These are phyloP conservation scores for Populus deltoides DNA, from an alignment of 345 rosid genomes.

Conservation along the genomic window DNA sequence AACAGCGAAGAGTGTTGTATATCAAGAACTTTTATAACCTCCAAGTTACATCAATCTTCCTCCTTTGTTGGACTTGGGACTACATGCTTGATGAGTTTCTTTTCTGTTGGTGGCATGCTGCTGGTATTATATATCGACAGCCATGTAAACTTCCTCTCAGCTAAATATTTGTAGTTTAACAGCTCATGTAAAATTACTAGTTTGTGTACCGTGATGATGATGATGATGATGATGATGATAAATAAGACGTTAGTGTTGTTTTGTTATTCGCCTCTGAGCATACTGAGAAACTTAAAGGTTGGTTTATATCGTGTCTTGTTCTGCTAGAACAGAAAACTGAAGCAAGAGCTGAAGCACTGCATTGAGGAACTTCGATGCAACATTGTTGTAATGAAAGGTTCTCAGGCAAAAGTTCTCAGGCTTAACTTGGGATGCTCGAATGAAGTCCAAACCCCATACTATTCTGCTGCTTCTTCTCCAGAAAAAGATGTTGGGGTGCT, in stretches of 20 bases:
- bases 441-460: conserved; percentile 56
- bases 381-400: conserved; percentile 56
- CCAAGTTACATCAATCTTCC: not conserved
- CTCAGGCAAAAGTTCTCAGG: conserved; percentile 62
- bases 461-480: conserved; percentile 57
- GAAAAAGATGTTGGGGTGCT: conserved; percentile 24
- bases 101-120: not conserved
- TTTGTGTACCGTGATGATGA: not conserved
- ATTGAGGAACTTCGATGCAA: conserved; percentile 67
- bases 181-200: not conserved
- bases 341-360: conserved; percentile 62
- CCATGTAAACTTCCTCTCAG: not conserved
- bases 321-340: conserved; percentile 53
- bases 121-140: not conserved
- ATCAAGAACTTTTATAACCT: not conserved
- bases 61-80: not conserved
- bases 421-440: conserved; percentile 49
- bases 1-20: not conserved
- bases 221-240: not conserved
- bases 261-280: not conserved
- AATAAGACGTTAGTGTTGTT: not conserved
- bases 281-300: not conserved
- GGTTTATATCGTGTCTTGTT: conserved; percentile 3
- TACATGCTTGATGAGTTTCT: not conserved
- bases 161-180: not conserved